phyloP scores from a whole-genome alignment of 1,139 yeast genomes.

The Geotrichum restrictum region DNA sequence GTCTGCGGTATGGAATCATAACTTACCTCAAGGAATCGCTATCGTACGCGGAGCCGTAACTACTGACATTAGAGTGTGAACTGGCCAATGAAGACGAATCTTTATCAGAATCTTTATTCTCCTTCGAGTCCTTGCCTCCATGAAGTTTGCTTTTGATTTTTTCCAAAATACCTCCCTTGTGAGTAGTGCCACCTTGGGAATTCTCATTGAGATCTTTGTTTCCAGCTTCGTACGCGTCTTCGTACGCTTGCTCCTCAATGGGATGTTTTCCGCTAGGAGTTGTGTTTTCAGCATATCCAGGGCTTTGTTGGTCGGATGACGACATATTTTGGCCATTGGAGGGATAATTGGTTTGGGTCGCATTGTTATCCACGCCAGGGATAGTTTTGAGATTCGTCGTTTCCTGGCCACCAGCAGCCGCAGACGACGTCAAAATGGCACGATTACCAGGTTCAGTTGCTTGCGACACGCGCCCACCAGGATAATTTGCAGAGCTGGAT shows the following conservation, averaged over 20 bases:
- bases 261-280: slow-evolving; percentile 7
- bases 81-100: neutral
- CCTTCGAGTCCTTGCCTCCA: neutral
- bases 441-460: neutral
- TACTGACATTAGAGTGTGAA: neutral
- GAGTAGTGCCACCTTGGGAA: neutral
- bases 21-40: no score
- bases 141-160: slow-evolving; percentile 2
- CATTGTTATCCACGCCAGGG: neutral
- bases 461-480: no score
- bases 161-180: neutral
- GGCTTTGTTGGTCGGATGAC: neutral
- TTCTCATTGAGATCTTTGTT: slow-evolving; percentile 10
- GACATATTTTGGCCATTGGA: neutral
- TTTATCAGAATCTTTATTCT: neutral
- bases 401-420: slow-evolving; percentile 4
- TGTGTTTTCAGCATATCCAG: neutral
- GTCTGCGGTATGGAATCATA: no score
- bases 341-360: no score
- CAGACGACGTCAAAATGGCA: slow-evolving; percentile 4
- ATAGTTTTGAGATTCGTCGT: neutral
- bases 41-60: no score
- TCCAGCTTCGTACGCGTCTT: slow-evolving; percentile 15
- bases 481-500: no score
- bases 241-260: slow-evolving; percentile 13